Evolutionary conservation across 345 rosid genomes (phyloP), one percentile per base, ranked within the genome.

Genomic region (Aegle marmelos): DNA sequence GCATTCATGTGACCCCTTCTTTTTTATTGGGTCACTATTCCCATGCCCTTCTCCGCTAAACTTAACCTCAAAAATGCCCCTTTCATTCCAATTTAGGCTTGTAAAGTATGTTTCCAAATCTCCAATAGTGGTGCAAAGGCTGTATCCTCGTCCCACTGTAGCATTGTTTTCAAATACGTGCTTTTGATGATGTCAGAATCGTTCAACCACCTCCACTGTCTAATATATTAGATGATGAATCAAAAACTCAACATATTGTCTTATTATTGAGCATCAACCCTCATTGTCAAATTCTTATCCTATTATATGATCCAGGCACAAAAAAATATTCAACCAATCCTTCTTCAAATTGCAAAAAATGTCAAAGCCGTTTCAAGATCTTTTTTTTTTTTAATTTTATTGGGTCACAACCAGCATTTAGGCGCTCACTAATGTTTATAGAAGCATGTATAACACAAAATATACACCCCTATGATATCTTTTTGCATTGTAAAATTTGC

Each of bases 61-160:
- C 64, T 37, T 66, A 33, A 76, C 65, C 54, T 66, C 79, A 16
- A 56, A n/a, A 34, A 34, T 66, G 64, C 64, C 72, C 45, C 62
- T 33, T 54, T 53, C 33, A 1, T 75, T 36, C 16, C 48, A 31
- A 11, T 48, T 21, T 3, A 9, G 1, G 10, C 25, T 54, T 21
- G 28, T 19, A 5, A 27, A 61, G 64, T 11, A 25, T 4, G 33
- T 25, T 25, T 4, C 10, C 33, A 60, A n/a, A 2, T 58, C 25
- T 59, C 31, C 1, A 59, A 9, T 24, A 59, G 28, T 8, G 63
- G 14, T 3, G 14, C 2, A 2, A 39, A 39, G 45, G 45, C 45
- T 2, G 7, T 36, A 8, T 8, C 41, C 41, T 37, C 9, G 41
- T 7, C 41, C 41, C 7, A 37, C 2, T 37, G 41, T 8, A 8